phyloP scores from a whole-genome alignment of 1,139 yeast species.

The Scheffersomyces illinoinensis region DNA sequence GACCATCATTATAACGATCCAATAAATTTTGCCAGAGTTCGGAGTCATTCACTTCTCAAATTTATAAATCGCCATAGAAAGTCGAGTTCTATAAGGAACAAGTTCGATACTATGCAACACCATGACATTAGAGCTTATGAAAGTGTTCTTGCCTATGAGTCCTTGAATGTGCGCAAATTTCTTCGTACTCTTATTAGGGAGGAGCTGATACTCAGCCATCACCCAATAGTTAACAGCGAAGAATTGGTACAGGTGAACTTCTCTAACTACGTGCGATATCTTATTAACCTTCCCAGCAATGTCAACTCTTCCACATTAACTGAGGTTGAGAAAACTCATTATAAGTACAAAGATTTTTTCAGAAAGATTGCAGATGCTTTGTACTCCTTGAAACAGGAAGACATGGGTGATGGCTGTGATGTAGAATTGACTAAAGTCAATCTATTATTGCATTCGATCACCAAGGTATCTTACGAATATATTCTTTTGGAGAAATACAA shows the following conservation, averaged over 20 bases:
- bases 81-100: not conserved
- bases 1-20: slow-evolving; percentile 42
- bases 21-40: slow-evolving; percentile 40
- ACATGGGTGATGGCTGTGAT: slow-evolving; percentile 25
- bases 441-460: slow-evolving; percentile 30
- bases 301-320: slow-evolving; percentile 15
- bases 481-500: slow-evolving; percentile 43
- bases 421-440: slow-evolving; percentile 9
- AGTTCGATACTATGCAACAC: slow-evolving; percentile 5
- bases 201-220: slow-evolving; percentile 3
- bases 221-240: slow-evolving; percentile 24
- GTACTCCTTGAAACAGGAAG: slow-evolving; percentile 30
- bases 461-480: slow-evolving; percentile 43
- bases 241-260: slow-evolving; percentile 42
- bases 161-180: slow-evolving; percentile 29
- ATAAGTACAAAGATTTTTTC: slow-evolving; percentile 29
- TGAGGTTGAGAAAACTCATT: slow-evolving; percentile 28
- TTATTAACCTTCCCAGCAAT: slow-evolving; percentile 32
- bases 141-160: slow-evolving; percentile 33
- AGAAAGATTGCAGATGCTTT: slow-evolving; percentile 26
- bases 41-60: slow-evolving; percentile 39
- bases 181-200: slow-evolving; percentile 26
- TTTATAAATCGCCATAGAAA: slow-evolving; percentile 24
- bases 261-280: slow-evolving; percentile 38
- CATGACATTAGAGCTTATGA: slow-evolving; percentile 30